Percentiles rank a stretch among this genome's conserved stretches.
Evolutionary conservation across 2,329 filamentous ascomycete genomes (phyloP).

Genomic region (Rasamsonia emersonii): DNA sequence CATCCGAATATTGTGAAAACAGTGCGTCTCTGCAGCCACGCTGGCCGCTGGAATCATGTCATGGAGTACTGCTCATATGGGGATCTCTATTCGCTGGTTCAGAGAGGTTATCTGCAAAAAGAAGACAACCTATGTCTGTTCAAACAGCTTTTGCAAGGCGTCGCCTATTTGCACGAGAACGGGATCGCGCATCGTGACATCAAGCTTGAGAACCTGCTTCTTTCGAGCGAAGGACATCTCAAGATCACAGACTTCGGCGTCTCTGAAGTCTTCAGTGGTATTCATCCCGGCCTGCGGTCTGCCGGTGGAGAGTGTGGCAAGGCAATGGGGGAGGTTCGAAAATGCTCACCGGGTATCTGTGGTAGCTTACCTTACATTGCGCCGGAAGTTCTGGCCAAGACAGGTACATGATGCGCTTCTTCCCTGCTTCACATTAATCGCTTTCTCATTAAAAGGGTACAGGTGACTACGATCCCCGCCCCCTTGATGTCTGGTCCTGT

Average conservation of each 20-base stretch:
- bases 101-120: constrained; percentile 58
- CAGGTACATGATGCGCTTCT: constrained; percentile 37
- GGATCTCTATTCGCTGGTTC: constrained; percentile 68
- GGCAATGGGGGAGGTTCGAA: constrained; percentile 61
- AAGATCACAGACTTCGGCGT: constrained; percentile 92
- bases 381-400: constrained; percentile 69
- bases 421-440: constrained; percentile 2
- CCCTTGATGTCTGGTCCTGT: constrained; percentile 77
- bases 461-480: constrained; percentile 62
- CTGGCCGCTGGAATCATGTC: constrained; percentile 75
- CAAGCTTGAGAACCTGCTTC: constrained; percentile 78
- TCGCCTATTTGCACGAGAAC: constrained; percentile 71
- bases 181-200: constrained; percentile 87
- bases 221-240: constrained; percentile 69
- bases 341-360: constrained; percentile 71
- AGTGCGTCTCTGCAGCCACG: constrained; percentile 63
- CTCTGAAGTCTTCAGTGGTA: constrained; percentile 74
- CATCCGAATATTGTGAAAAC: constrained; percentile 85
- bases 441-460: constrained; percentile 9
- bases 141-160: constrained; percentile 77
- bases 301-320: constrained; percentile 65
- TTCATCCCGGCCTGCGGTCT: constrained; percentile 68
- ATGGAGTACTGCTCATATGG: constrained; percentile 87
- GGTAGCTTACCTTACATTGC: constrained; percentile 82
- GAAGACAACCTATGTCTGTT: constrained; percentile 75